Evolutionary conservation across 208 protist species (phyloP).

Genomic region (Jaenimonas drosophilae): DNA sequence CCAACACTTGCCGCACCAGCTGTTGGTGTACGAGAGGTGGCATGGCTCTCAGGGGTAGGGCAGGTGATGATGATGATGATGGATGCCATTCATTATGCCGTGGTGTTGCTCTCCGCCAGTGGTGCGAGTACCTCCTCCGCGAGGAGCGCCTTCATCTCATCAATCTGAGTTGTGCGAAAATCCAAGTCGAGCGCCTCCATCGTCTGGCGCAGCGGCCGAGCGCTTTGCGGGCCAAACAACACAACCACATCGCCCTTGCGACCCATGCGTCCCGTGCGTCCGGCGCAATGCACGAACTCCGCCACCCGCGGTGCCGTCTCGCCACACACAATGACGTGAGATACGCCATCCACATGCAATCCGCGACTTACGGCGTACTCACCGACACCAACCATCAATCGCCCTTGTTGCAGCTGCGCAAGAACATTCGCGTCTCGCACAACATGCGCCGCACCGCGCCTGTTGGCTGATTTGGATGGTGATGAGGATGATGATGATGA

Average conservation of each 20-base stretch:
- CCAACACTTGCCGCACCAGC: no score
- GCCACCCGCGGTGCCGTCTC: slow-evolving; percentile 36
- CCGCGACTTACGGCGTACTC: slow-evolving; percentile 56
- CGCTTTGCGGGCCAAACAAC: slow-evolving; percentile 61
- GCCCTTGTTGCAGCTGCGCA: slow-evolving; percentile 43
- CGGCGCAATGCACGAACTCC: slow-evolving; percentile 80
- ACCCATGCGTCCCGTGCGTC: slow-evolving; percentile 80
- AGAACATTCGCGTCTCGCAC: slow-evolving; percentile 67
- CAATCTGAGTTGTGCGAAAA: slow-evolving; percentile 46
- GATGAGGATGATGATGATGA: no score
- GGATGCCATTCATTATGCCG: no score
- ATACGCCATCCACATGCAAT: slow-evolving; percentile 71
- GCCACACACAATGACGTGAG: slow-evolving; percentile 80
- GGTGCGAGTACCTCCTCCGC: not conserved
- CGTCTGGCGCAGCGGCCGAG: slow-evolving; percentile 61
- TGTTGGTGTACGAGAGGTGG: no score
- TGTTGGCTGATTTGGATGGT: no score
- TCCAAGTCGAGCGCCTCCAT: slow-evolving; percentile 64
- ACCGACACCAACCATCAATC: slow-evolving; percentile 57
- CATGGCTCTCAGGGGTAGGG: no score
- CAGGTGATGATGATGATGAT: no score
- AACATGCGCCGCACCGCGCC: slow-evolving; percentile 48
- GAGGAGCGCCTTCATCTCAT: slow-evolving; percentile 46
- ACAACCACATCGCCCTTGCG: slow-evolving; percentile 68
- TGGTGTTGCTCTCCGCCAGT: no score